Conservation (phyloP, 2,329 filamentous ascomycete genomes). For the Lachnellula arida region DNA sequence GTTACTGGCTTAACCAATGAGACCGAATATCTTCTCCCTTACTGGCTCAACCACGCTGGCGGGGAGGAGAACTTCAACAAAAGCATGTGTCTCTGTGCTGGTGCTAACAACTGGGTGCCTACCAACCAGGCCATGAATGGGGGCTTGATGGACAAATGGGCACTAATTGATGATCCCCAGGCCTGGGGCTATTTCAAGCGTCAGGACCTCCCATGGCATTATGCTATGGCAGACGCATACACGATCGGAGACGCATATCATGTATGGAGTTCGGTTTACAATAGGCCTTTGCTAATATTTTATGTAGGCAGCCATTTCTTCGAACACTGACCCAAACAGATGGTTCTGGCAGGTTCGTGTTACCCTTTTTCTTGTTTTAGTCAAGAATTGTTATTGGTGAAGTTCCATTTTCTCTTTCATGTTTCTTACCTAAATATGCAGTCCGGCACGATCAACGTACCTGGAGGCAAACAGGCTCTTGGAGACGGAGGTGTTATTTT, state of each 20-base stretch:
- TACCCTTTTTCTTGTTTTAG: no score
- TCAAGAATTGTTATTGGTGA: no score
- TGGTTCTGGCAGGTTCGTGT: slow-evolving; percentile 34
- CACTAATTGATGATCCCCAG: slow-evolving; percentile 46
- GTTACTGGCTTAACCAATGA: slow-evolving; percentile 30
- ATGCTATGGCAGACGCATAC: slow-evolving; percentile 48
- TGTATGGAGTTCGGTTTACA: slow-evolving; percentile 17
- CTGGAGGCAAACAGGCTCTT: slow-evolving; percentile 35
- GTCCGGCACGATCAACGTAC: slow-evolving; percentile 40
- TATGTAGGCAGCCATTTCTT: slow-evolving; percentile 38
- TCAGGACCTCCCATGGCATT: slow-evolving; percentile 47
- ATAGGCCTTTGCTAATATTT: background rate
- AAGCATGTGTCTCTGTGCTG: slow-evolving; percentile 48
- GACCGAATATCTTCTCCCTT: slow-evolving; percentile 43
- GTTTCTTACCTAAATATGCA: no score
- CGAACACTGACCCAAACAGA: slow-evolving; percentile 40
- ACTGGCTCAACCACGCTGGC: slow-evolving; percentile 49
- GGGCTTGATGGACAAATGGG: slow-evolving; percentile 48
- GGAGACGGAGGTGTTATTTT: slow-evolving; percentile 37
- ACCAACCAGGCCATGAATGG: slow-evolving; percentile 47
- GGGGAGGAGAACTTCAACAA: slow-evolving; percentile 39
- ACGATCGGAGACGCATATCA: slow-evolving; percentile 51
- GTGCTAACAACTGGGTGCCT: slow-evolving; percentile 45
- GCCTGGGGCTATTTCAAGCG: slow-evolving; percentile 47
- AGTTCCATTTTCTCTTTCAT: no score